Evolutionary conservation across 1,139 yeast species (phyloP).

Genomic region (Geotrichum aggregatum): DNA sequence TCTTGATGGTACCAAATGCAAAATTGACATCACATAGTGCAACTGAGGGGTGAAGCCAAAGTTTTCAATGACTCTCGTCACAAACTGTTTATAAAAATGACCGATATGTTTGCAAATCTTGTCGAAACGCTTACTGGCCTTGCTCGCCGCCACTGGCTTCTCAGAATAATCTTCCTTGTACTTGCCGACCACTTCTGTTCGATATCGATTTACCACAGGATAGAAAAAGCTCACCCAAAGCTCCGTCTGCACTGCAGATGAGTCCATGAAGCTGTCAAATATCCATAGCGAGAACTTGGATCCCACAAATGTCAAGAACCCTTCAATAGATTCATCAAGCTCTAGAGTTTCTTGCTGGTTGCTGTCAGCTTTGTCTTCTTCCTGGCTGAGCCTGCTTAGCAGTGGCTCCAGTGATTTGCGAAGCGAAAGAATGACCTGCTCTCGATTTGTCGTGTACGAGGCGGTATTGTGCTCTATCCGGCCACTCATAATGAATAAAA

Average conservation of each 20-base stretch:
- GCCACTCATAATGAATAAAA: conserved; percentile 10
- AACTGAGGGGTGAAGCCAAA: conserved; percentile 22
- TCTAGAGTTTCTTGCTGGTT: not conserved
- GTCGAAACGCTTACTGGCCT: conserved; percentile 21
- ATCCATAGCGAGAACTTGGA: conserved; percentile 22
- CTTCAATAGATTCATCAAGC: conserved; percentile 22
- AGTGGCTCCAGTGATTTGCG: conserved; percentile 10
- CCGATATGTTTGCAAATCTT: conserved; percentile 25
- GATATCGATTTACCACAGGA: conserved; percentile 21
- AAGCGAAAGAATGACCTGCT: conserved; percentile 12
- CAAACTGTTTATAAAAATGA: conserved; percentile 23
- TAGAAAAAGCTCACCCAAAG: conserved; percentile 23
- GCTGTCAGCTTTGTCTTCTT: conserved; percentile 3
- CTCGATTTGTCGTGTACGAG: conserved; percentile 12
- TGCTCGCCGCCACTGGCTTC: conserved; percentile 18
- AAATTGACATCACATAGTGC: conserved; percentile 12
- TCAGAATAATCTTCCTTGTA: not conserved
- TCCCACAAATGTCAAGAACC: conserved; percentile 22
- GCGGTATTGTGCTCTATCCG: conserved; percentile 9
- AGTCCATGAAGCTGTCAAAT: conserved; percentile 19
- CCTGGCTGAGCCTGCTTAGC: conserved; percentile 6
- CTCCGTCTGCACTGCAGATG: conserved; percentile 16
- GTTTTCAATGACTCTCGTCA: conserved; percentile 22
- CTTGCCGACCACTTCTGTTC: conserved; percentile 8
- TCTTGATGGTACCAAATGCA: conserved; percentile 8